Conservation (phyloP, 352 stramenopile genomes). For the Pythium utonaiense region DNA sequence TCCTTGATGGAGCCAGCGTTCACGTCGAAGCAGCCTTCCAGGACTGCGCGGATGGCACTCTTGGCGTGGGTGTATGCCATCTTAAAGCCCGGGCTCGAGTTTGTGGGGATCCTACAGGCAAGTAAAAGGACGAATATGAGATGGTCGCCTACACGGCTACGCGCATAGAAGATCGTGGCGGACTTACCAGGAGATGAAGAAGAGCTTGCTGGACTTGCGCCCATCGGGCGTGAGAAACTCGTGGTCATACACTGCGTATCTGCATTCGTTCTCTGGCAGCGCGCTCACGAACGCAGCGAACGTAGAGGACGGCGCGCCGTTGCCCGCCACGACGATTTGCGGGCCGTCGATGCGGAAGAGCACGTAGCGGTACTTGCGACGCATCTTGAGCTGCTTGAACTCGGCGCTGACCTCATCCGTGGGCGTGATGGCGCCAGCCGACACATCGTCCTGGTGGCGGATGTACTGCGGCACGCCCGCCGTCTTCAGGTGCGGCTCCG, state of each 20-base stretch:
- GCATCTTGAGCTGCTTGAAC: slow-evolving; percentile 89
- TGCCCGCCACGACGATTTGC: slow-evolving; percentile 59
- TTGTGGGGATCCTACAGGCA: slow-evolving; percentile 60
- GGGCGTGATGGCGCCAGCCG: slow-evolving; percentile 66
- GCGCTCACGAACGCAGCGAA: slow-evolving; percentile 53
- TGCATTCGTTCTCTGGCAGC: slow-evolving; percentile 78
- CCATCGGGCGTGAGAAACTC: slow-evolving; percentile 73
- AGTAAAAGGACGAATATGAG: too few species aligned
- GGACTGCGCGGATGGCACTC: slow-evolving; percentile 69
- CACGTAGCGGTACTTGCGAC: slow-evolving; percentile 81
- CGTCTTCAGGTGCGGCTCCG: slow-evolving; percentile 85
- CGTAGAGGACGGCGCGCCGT: slow-evolving; percentile 41
- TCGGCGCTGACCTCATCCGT: slow-evolving; percentile 51
- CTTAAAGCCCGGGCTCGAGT: slow-evolving; percentile 78
- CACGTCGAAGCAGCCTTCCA: slow-evolving; percentile 76
- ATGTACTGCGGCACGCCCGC: slow-evolving; percentile 73
- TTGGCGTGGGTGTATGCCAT: slow-evolving; percentile 90
- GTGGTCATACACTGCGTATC: slow-evolving; percentile 88
- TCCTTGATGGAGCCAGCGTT: slow-evolving; percentile 77
- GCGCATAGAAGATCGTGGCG: neutral
- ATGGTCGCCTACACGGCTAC: too few species aligned
- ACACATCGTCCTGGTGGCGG: slow-evolving; percentile 69
- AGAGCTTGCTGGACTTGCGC: slow-evolving; percentile 85
- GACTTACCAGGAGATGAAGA: slow-evolving; percentile 78
- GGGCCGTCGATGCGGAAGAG: slow-evolving; percentile 80